These are phyloP conservation scores for Endoconidiophora polonica DNA, from an alignment of 2,329 filamentous ascomycete genomes.

Conservation along the genomic window DNA sequence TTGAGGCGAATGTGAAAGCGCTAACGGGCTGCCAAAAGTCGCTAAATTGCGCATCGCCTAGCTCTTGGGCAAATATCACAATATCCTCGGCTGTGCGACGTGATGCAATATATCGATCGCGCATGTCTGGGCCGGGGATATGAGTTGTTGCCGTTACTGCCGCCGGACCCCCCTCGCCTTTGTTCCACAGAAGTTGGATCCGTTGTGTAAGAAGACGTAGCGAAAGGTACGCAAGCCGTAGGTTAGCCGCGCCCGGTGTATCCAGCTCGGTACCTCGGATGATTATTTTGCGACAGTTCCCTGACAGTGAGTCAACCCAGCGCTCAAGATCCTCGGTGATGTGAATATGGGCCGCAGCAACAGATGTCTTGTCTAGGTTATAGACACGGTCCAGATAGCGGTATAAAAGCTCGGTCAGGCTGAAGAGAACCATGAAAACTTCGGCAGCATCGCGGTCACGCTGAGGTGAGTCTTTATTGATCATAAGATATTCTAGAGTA, in stretches of 20 bases:
- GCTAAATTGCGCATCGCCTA: constrained; percentile 25
- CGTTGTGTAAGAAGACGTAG: constrained; percentile 30
- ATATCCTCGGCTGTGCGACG: constrained; percentile 32
- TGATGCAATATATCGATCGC: constrained; percentile 24
- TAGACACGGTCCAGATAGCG: constrained; percentile 16
- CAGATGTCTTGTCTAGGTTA: constrained; percentile 16
- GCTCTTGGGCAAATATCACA: constrained; percentile 29
- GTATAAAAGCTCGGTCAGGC: constrained; percentile 27
- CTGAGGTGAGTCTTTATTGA: constrained; percentile 12
- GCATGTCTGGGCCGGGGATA: constrained; percentile 3
- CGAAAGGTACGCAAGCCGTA: constrained; percentile 34
- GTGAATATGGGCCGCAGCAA: constrained; percentile 14
- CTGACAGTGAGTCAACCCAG: constrained; percentile 28
- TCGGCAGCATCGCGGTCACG: constrained; percentile 18
- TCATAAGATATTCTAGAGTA: constrained; percentile 21
- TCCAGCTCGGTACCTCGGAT: constrained; percentile 26
- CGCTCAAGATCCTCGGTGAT: constrained; percentile 21
- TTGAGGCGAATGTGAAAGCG: constrained; percentile 31
- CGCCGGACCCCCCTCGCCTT: neutral
- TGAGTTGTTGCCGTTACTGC: constrained; percentile 12
- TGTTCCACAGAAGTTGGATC: constrained; percentile 23
- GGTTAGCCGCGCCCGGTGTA: constrained; percentile 30
- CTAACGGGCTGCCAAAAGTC: constrained; percentile 35
- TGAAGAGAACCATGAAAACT: constrained; percentile 29
- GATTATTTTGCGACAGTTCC: constrained; percentile 24